Evolutionary conservation across 345 rosid genomes (phyloP), one percentile per base, ranked within the genome.

Genomic region (Durio zibethinus): DNA sequence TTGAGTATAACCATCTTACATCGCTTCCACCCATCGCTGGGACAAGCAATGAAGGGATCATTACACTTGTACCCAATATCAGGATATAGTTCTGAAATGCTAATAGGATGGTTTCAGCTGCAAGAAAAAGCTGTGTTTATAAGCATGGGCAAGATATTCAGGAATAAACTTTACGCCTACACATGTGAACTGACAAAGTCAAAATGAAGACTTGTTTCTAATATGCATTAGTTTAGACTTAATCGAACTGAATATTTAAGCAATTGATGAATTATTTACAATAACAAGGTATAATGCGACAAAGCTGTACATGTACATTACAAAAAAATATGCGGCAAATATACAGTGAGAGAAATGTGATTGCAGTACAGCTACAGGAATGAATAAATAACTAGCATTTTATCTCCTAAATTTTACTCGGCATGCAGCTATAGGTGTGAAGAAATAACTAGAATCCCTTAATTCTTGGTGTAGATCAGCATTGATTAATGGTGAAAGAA

Each of bases 11-110:
- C 59, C 31, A 74, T 79, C 90, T 84, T 88, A 95, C 99, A 81
- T 87, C 77, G 63, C 74, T 80, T 20, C 98, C 99, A 9, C 99
- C 99, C 99, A 96, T 96, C 63, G 80, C 88, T 7, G 90, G 98
- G n/a, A 96, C 98, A 1, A 96, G 91, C 78, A 83, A 35, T 38
- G 93, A 83, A 16, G 99, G 90, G 79, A 96, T 90, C 81, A 94
- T 87, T 62, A 92, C 98, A 81, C 91, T 90, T 67, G 99, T 87
- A 75, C 99, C 99, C 73, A 94, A 87, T 93, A 92, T 87, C 76
- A 94, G 83, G 60, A 96, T 94, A 85, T 93, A 96, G 86, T 96
- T 93, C 86, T 96, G 98, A 82, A 96, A 96, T 72, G 94, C 99
- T 81, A 96, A 70, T 12, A 96, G 72, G 66, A 82, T 84, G 3